A percentile compares a stretch with the other conserved stretches of the same genome.
These are phyloP conservation scores for Tolypocladium nubicola DNA, from an alignment of 2,329 filamentous ascomycete genomes.

Conservation along the genomic window DNA sequence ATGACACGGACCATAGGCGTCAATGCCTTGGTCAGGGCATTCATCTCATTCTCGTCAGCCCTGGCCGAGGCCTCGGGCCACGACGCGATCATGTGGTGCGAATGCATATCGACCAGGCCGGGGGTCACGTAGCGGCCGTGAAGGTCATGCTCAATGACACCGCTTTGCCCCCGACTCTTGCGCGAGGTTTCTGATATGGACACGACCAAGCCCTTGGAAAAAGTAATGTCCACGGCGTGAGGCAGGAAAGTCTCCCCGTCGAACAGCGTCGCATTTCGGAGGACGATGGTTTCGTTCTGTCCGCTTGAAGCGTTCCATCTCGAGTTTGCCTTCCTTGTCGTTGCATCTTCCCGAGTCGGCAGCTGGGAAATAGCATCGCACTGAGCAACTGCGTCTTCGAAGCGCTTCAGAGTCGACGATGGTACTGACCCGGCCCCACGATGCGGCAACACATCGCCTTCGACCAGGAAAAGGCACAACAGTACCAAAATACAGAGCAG, in stretches of 20 bases:
- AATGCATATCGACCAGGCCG: slow-evolving; percentile 35
- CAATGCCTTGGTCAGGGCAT: not conserved
- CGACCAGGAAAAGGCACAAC: not conserved
- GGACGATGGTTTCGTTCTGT: not conserved
- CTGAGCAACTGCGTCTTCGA: not conserved
- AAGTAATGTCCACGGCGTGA: not conserved
- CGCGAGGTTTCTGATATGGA: not conserved
- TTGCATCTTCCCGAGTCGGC: not conserved
- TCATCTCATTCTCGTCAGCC: not conserved
- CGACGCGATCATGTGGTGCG: slow-evolving; percentile 23
- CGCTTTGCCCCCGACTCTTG: not conserved
- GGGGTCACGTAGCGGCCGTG: slow-evolving; percentile 29
- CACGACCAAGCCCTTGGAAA: not conserved
- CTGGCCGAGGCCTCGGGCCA: slow-evolving; percentile 21
- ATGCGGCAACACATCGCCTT: not conserved
- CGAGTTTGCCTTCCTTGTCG: not conserved
- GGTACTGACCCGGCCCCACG: not conserved
- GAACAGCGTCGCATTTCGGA: not conserved
- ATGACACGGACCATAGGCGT: not conserved
- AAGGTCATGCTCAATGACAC: slow-evolving; percentile 17
- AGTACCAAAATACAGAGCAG: too few relatives aligned
- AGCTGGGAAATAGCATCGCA: not conserved
- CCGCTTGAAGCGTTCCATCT: not conserved
- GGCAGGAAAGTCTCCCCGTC: not conserved
- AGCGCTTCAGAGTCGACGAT: not conserved